Base-by-base conservation (phyloP, 202 grass and related monocot genomes). In the Elaeis oleifera region DNA sequence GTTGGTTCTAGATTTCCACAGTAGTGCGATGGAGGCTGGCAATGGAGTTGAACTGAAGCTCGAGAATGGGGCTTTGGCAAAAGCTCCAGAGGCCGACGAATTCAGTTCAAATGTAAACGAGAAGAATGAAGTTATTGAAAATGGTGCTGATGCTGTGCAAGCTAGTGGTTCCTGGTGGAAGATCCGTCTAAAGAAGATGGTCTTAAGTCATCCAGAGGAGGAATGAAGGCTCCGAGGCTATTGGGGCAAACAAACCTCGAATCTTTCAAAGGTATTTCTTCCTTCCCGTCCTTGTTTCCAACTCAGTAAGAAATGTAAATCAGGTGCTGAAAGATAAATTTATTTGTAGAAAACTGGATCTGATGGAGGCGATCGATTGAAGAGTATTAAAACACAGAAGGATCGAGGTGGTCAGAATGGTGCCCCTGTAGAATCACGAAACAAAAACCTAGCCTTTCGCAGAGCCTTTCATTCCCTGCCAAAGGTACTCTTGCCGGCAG, bases 381-480 rank as follows among this genome's bases (percentile, higher is more conserved):
- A 77, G 59, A 14, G 36, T 13, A 8, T 44, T 0, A 96, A 85
- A 64, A 67, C 70, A 69, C 56, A 56, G 31, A 88, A 88, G 75
- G 76, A 77, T 63, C 59, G 36, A 55, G 73, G 44, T 70, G 61
- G 44, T 5, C 56, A 27, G 22, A 67, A 56, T 14, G 64, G 31
- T 26, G 13, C 54, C 13, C 11, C 23, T 16, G 22, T 25, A 26
- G 16, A 69, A 16, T 6, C 60, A 15, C 58, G 20, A 53, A 79
- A 9, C 11, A 96, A 83, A 79, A 56, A 27, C 77, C 76, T 28
- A 77, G 67, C 7, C 73, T 90, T 24, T 80, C 72, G 36, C 90
- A 85, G 63, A 96, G 87, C 71, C 20, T 76, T 27, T 91, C 91
- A 11, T 83, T 79, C 50, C 71, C 79, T 49, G 65, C 91, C 8